Conservation (phyloP, 208 protist species). For the Wallacemonas sp. region DNA sequence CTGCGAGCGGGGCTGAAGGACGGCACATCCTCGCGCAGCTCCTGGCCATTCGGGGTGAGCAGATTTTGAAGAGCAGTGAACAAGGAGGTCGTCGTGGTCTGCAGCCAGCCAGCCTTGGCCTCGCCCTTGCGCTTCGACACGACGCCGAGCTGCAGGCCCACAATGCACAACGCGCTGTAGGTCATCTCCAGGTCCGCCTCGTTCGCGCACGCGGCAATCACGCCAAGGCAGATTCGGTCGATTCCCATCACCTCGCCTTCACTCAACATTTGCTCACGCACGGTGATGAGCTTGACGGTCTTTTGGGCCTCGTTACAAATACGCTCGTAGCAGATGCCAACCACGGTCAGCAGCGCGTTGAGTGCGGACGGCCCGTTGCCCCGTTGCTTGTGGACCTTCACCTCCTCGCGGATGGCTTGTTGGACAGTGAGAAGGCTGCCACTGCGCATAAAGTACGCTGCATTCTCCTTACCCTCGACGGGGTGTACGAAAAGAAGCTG, state of each 20-base stretch:
- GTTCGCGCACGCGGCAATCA: slow-evolving; percentile 41
- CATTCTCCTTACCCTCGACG: slow-evolving; percentile 56
- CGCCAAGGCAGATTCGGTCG: slow-evolving; percentile 67
- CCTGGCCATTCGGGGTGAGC: slow-evolving; percentile 50
- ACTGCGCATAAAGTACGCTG: slow-evolving; percentile 64
- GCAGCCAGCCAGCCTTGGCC: slow-evolving; percentile 47
- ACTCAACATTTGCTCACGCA: slow-evolving; percentile 66
- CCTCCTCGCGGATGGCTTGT: slow-evolving; percentile 64
- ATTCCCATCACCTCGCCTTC: slow-evolving; percentile 62
- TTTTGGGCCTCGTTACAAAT: slow-evolving; percentile 37
- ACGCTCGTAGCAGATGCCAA: slow-evolving; percentile 63
- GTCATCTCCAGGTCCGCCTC: slow-evolving; percentile 60
- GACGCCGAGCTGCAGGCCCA: slow-evolving; percentile 47
- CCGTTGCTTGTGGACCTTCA: slow-evolving; percentile 30
- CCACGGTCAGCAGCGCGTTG: slow-evolving; percentile 35
- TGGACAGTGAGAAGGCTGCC: slow-evolving; percentile 50
- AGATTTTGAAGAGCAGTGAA: slow-evolving; percentile 83
- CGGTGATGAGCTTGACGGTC: slow-evolving; percentile 34
- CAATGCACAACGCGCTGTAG: slow-evolving; percentile 61
- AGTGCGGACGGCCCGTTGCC: slow-evolving; percentile 37
- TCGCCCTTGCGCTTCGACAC: slow-evolving; percentile 57
- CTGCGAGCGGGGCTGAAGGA: slow-evolving; percentile 41
- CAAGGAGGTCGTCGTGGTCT: slow-evolving; percentile 46
- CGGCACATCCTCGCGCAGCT: slow-evolving; percentile 20
- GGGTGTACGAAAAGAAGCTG: slow-evolving; percentile 50